phyloP scores from a whole-genome alignment of 352 stramenopile genomes.

The Phytophthora nicotianae region DNA sequence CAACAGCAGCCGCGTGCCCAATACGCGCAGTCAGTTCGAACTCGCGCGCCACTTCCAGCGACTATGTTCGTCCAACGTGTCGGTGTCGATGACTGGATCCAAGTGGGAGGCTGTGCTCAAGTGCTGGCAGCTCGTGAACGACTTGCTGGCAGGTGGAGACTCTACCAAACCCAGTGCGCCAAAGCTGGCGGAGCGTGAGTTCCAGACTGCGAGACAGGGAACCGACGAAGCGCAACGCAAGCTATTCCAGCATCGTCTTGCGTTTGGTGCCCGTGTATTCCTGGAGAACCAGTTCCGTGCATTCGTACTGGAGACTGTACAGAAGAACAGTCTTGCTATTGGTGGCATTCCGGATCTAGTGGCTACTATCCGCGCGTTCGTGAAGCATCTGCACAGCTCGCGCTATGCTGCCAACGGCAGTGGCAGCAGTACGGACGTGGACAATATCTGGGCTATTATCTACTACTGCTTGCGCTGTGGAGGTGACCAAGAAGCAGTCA shows the following conservation, averaged over 20 bases:
- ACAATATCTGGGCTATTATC: constrained; percentile 77
- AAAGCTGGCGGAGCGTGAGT: constrained; percentile 64
- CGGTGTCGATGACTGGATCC: constrained; percentile 55
- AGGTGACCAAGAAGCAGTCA: constrained; percentile 69
- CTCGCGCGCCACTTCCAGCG: constrained; percentile 62
- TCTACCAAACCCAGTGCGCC: constrained; percentile 40
- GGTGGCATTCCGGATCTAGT: constrained; percentile 73
- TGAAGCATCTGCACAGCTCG: constrained; percentile 78
- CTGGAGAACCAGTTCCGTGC: constrained; percentile 78
- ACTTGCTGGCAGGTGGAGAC: constrained; percentile 68
- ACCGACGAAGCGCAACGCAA: constrained; percentile 43
- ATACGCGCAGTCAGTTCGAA: constrained; percentile 76
- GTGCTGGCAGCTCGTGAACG: constrained; percentile 81
- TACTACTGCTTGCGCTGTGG: constrained; percentile 86
- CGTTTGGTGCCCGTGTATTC: constrained; percentile 72
- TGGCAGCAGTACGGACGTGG: constrained; percentile 38
- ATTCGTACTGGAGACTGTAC: constrained; percentile 82
- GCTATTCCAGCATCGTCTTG: constrained; percentile 61
- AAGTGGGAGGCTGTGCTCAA: constrained; percentile 82
- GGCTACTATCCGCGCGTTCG: constrained; percentile 77
- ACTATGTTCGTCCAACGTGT: constrained; percentile 60
- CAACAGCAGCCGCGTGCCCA: constrained; percentile 68
- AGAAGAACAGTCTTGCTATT: constrained; percentile 74
- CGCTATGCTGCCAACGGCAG: constrained; percentile 51
- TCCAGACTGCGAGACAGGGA: constrained; percentile 37